A percentile compares a stretch with the other conserved stretches of the same genome.
These are phyloP conservation scores for Rhodomyrtus tomentosa DNA, from an alignment of 345 rosid species.

Conservation along the genomic window DNA sequence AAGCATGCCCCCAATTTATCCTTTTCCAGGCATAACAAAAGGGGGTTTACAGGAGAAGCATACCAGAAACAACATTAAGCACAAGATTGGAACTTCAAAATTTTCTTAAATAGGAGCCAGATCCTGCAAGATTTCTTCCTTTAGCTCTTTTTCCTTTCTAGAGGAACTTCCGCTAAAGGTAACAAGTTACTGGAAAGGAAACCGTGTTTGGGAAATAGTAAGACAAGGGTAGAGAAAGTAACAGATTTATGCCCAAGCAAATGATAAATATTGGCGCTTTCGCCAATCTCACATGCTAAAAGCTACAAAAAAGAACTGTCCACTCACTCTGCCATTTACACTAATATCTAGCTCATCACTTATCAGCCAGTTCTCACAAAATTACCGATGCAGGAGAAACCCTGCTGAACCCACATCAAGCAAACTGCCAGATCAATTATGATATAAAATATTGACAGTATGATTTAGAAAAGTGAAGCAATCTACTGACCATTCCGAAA, in stretches of 20 bases:
- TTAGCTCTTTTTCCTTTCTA: background rate
- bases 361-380: background rate
- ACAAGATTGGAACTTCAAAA: background rate
- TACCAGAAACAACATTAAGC: background rate
- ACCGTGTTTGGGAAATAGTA: background rate
- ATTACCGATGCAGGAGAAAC: background rate
- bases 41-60: background rate
- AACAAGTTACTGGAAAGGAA: background rate
- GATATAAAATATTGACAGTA: background rate
- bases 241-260: background rate
- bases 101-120: background rate
- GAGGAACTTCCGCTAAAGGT: background rate
- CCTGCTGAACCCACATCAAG: background rate
- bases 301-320: background rate
- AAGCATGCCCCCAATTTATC: background rate
- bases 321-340: background rate
- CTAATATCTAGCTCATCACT: background rate
- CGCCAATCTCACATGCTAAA: background rate
- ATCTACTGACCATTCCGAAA: slow-evolving; percentile 42
- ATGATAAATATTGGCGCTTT: background rate
- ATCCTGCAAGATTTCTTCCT: background rate
- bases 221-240: background rate
- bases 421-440: background rate
- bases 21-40: background rate
- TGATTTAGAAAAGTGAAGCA: background rate